Evolutionary conservation across 2,329 filamentous ascomycete genomes (phyloP), one percentile per base, ranked within the genome.

Genomic region (Phyllachora maydis): DNA sequence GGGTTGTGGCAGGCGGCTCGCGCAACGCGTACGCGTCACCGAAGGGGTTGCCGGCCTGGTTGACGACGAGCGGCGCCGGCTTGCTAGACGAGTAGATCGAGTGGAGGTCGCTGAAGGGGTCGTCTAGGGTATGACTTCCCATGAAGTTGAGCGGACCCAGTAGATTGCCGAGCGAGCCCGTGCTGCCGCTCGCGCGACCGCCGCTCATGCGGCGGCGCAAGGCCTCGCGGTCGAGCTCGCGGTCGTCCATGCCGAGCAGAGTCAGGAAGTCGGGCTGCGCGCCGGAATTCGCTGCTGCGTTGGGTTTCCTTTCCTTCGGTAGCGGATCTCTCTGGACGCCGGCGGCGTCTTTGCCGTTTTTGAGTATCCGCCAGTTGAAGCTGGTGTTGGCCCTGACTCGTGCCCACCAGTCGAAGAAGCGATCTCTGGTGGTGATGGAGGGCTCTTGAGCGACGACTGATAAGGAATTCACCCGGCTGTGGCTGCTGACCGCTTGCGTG

Each of bases 91-190:
- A 39, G 4, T 45, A 32, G 16, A 50, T 32, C 14, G 45, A 45
- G 31, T 61, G 54, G 21, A 37, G 34, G 32, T 66, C 61, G 9
- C 52, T 52, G 34, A 64, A 64, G 3, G 58, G 58, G 29, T 61
- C 36, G 14, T 42, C 34, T n/a, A n/a, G n/a, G n/a, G n/a, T n/a
- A 25, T 30, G 35, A 16, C 46, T 41, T 16, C 52, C 43, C 28
- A 43, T 42, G 18, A 56, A 37, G 13, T 39, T 42, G 4, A 57
- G 39, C 3, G 40, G 41, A 8, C 47, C 43, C 4, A 56, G 41
- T 36, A 55, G 50, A 21, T 49, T 42, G n/a, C 47, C 42, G 16
- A 35, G 37, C 1, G 42, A 42, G 11, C 44, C 43, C 10, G 43
- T 37, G 24, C 47, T 50, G 21, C 37, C 38, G 23, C 39, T 38